Conservation (phyloP, 164 flowering plant genomes). For the Tinospora cordifolia region DNA sequence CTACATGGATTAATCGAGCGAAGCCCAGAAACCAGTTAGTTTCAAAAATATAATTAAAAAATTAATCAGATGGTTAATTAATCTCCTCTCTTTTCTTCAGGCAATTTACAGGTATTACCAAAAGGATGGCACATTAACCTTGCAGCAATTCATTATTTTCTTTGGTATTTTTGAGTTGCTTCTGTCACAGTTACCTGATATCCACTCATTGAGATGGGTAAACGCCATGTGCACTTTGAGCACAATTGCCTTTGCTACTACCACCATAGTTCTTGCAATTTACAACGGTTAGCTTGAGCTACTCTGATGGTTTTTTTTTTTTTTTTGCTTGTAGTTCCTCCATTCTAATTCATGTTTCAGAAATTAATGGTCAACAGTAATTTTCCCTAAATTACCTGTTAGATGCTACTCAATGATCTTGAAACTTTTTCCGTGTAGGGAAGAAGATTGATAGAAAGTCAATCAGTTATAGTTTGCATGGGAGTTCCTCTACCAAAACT, state of each 20-base stretch:
- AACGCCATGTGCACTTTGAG: slow-evolving; percentile 54
- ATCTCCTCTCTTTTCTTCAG: slow-evolving; percentile 18
- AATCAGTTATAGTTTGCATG: slow-evolving; percentile 31
- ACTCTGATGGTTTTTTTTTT: not conserved
- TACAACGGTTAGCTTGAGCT: slow-evolving; percentile 34
- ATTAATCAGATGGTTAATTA: too few species aligned
- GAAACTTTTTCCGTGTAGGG: slow-evolving; percentile 17
- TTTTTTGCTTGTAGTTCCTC: too few species aligned
- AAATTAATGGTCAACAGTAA: not conserved
- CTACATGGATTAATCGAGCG: too few species aligned
- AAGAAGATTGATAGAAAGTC: slow-evolving; percentile 34
- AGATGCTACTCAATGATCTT: not conserved
- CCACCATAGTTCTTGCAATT: slow-evolving; percentile 45
- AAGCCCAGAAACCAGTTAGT: too few species aligned
- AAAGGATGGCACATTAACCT: slow-evolving; percentile 31
- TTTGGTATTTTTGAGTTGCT: slow-evolving; percentile 49
- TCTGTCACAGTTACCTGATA: slow-evolving; percentile 56
- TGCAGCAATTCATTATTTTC: slow-evolving; percentile 48
- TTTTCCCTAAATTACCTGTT: too few species aligned
- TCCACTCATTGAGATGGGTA: slow-evolving; percentile 59
- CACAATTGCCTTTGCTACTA: slow-evolving; percentile 53
- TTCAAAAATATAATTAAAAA: too few species aligned
- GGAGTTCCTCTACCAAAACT: slow-evolving; percentile 32
- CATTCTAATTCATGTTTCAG: not conserved
- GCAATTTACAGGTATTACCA: slow-evolving; percentile 48